Percentiles rank a stretch among this genome's conserved stretches.
Conservation (phyloP, 371 early-diverging fungal genomes). For the Mortierella sp. region DNA sequence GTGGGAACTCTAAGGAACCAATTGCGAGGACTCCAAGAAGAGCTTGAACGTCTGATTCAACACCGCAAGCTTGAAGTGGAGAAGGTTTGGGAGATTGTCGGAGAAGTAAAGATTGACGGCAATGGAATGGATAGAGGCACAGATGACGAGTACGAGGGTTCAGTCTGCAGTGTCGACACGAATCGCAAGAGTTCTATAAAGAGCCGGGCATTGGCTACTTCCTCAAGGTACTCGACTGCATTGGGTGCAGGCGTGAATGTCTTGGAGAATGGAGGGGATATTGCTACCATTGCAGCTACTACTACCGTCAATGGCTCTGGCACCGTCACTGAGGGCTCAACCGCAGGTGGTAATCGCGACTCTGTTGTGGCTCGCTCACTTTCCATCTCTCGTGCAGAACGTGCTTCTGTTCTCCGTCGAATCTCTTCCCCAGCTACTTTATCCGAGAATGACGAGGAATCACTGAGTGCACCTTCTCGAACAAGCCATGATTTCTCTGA, state of each 20-base stretch:
- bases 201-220: conserved; percentile 34
- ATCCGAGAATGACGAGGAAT: conserved; percentile 41
- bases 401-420: conserved; percentile 45
- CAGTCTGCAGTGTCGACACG: conserved; percentile 40
- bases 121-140: conserved; percentile 28
- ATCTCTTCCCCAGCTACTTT: conserved; percentile 23
- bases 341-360: conserved; percentile 21
- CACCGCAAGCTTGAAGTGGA: conserved; percentile 72
- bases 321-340: not conserved
- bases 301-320: not conserved
- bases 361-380: conserved; percentile 32
- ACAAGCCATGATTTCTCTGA: conserved; percentile 44
- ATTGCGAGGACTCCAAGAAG: conserved; percentile 65
- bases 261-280: conserved; percentile 2
- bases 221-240: conserved; percentile 26
- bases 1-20: conserved; percentile 69
- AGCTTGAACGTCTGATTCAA: conserved; percentile 66
- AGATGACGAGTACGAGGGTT: conserved; percentile 36
- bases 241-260: conserved; percentile 10
- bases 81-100: conserved; percentile 74
- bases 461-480: conserved; percentile 11
- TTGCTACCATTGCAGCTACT: not conserved
- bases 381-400: conserved; percentile 47
- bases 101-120: conserved; percentile 58
- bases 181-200: conserved; percentile 44